Percentiles rank a stretch among this genome's conserved stretches.
phyloP scores from a whole-genome alignment of 2,329 filamentous ascomycete species.

The Botrytis paeoniae region DNA sequence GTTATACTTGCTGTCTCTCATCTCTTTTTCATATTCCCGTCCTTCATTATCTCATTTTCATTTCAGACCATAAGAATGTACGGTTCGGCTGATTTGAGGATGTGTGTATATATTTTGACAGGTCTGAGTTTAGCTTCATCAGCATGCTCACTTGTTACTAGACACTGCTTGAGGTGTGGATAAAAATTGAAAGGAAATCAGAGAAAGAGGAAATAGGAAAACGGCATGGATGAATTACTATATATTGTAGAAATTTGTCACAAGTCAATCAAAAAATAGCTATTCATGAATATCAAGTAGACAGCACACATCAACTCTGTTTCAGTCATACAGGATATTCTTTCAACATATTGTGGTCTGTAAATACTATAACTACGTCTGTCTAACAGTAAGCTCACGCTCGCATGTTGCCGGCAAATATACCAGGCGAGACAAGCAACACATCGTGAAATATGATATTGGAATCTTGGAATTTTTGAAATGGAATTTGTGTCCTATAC shows the following conservation, averaged over 20 bases:
- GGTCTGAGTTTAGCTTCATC: neutral
- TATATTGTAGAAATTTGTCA: neutral
- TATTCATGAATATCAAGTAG: neutral
- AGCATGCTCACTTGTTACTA: neutral
- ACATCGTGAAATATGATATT: neutral
- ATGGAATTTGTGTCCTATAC: neutral
- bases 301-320: neutral
- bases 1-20: neutral
- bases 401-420: neutral
- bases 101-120: neutral
- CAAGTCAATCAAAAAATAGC: neutral
- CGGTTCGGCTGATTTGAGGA: neutral
- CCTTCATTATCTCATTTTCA: neutral
- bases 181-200: no score
- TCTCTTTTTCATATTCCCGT: neutral
- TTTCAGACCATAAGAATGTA: neutral
- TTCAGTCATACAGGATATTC: neutral
- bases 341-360: no score
- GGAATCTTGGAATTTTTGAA: neutral
- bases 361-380: neutral
- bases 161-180: neutral
- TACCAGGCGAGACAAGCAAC: neutral
- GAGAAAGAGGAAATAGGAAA: neutral
- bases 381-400: neutral
- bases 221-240: fast-evolving